phyloP scores from a whole-genome alignment of 257 asterid genomes.

The Buddleja alternifolia region DNA sequence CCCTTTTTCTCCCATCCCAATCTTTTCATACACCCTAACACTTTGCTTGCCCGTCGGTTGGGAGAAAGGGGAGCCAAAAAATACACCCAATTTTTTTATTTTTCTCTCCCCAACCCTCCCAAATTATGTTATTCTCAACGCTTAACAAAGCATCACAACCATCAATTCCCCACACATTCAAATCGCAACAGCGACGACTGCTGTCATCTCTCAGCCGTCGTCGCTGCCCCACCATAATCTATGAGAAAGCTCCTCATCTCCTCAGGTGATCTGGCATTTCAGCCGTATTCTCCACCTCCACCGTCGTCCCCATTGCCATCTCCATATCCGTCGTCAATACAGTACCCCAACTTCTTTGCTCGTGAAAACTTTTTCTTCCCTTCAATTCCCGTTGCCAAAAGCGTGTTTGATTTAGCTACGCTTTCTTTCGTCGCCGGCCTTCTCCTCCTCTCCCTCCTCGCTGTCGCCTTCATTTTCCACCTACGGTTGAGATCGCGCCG shows the following conservation, averaged over 20 bases:
- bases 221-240: slow-evolving; percentile 30
- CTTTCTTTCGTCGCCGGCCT: slow-evolving; percentile 38
- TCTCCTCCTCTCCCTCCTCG: slow-evolving; percentile 53
- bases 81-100: neutral
- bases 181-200: slow-evolving; percentile 33
- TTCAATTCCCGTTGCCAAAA: slow-evolving; percentile 34
- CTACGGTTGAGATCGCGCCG: slow-evolving; percentile 53
- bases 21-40: neutral
- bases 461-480: slow-evolving; percentile 48
- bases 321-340: no score
- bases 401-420: slow-evolving; percentile 49
- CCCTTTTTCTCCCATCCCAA: no score
- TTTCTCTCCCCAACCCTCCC: slow-evolving; percentile 5
- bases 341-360: neutral
- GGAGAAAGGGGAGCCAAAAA: slow-evolving; percentile 15
- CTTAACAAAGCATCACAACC: slow-evolving; percentile 19
- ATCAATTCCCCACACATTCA: neutral
- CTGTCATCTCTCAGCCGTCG: slow-evolving; percentile 26
- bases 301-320: no score
- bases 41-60: slow-evolving; percentile 20
- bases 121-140: slow-evolving; percentile 49
- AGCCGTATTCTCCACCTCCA: no score
- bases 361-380: slow-evolving; percentile 24
- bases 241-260: slow-evolving; percentile 49
- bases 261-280: no score